These are phyloP conservation scores for Parafenestella ontariensis DNA, from an alignment of 2,329 filamentous ascomycete genomes.

Conservation along the genomic window DNA sequence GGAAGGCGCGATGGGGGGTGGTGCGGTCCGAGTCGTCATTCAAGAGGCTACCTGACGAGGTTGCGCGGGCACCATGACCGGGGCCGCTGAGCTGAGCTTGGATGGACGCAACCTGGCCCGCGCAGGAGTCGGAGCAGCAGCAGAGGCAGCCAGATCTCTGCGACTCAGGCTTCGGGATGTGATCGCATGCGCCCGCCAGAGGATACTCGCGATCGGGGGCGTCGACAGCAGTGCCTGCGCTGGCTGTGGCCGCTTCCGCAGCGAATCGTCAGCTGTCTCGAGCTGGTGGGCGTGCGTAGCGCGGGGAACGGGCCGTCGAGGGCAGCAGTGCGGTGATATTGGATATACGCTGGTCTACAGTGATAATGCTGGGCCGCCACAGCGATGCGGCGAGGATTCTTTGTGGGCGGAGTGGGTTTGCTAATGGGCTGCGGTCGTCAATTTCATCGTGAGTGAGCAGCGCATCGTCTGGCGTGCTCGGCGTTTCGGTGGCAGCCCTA, in stretches of 20 bases:
- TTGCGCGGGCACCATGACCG: constrained; percentile 43
- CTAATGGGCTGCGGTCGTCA: not conserved
- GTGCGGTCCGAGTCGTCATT: constrained; percentile 39
- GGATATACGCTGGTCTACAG: not conserved
- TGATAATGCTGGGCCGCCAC: not conserved
- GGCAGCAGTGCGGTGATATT: constrained; percentile 2
- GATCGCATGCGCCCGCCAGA: constrained; percentile 20
- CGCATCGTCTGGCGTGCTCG: constrained; percentile 6
- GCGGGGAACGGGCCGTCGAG: constrained; percentile 21
- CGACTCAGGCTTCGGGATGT: constrained; percentile 16
- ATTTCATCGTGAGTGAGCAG: constrained; percentile 8
- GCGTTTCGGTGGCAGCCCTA: constrained; percentile 8
- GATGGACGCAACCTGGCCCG: constrained; percentile 12
- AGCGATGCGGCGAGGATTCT: constrained; percentile 2
- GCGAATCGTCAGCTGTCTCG: constrained; percentile 21
- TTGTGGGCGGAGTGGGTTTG: not conserved
- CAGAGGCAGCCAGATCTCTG: constrained; percentile 7
- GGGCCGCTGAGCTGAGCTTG: constrained; percentile 32
- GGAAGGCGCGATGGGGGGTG: constrained; percentile 22
- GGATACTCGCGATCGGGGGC: not conserved
- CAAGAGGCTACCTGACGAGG: constrained; percentile 44
- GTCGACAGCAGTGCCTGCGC: constrained; percentile 15
- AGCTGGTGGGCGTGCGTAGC: constrained; percentile 18
- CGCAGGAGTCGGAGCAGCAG: constrained; percentile 6
- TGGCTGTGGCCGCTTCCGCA: constrained; percentile 20